phyloP scores from a whole-genome alignment of 2,329 filamentous ascomycete genomes.

The Trichophyton schoenleinii region DNA sequence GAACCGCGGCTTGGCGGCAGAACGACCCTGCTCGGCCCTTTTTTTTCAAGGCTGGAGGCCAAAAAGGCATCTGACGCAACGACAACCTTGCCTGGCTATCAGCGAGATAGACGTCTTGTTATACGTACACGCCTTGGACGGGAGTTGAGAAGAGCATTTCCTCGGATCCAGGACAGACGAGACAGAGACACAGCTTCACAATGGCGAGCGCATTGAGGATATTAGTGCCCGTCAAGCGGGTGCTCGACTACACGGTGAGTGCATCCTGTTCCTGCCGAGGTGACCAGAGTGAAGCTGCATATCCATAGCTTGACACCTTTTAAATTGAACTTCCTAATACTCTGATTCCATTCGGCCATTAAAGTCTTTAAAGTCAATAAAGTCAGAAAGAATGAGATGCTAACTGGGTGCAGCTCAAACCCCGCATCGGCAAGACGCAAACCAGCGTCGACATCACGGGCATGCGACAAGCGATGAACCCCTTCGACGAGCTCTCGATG shows the following conservation, averaged over 20 bases:
- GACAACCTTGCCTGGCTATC: too few species aligned
- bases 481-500: slow-evolving; percentile 95
- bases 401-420: slow-evolving; percentile 44
- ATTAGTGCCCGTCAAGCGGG: slow-evolving; percentile 69
- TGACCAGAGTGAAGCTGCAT: not conserved
- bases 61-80: too few species aligned
- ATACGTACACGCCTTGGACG: not conserved
- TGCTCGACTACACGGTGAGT: slow-evolving; percentile 51
- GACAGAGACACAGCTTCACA: slow-evolving; percentile 11
- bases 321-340: not conserved
- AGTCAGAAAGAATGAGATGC: too few species aligned
- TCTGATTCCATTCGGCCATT: too few species aligned
- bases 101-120: too few species aligned
- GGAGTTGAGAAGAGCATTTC: not conserved
- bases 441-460: slow-evolving; percentile 84
- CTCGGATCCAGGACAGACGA: not conserved
- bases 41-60: too few species aligned
- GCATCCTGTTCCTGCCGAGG: not conserved
- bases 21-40: too few species aligned
- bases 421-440: slow-evolving; percentile 56
- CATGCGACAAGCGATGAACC: slow-evolving; percentile 97
- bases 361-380: too few species aligned
- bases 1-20: slow-evolving; percentile 3
- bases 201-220: slow-evolving; percentile 50
- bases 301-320: not conserved